Evolutionary conservation across 345 rosid species (phyloP).

Genomic region (Acer yangbiense): DNA sequence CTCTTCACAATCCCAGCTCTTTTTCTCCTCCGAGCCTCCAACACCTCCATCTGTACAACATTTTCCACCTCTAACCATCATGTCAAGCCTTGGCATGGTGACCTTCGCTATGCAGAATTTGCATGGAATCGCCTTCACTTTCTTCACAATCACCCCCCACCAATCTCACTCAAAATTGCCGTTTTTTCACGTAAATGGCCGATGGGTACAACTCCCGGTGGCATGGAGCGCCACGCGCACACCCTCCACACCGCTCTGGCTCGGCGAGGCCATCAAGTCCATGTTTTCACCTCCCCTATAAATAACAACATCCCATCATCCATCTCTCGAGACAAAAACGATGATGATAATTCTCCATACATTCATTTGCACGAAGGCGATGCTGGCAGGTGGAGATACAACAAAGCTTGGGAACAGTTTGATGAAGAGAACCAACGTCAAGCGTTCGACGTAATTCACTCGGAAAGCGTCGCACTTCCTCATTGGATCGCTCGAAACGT

Average conservation of each 20-base stretch:
- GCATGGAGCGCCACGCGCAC: conserved; percentile 97
- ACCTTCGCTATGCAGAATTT: conserved; percentile 56
- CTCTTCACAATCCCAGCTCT: conserved; percentile 80
- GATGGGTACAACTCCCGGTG: conserved; percentile 64
- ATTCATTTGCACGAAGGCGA: conserved; percentile 79
- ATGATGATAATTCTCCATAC: conserved; percentile 26
- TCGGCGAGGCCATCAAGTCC: conserved; percentile 76
- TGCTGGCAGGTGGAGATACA: conserved; percentile 70
- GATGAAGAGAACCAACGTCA: conserved; percentile 55
- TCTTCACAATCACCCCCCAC: conserved; percentile 25
- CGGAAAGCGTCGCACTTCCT: conserved; percentile 92
- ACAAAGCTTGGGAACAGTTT: conserved; percentile 84
- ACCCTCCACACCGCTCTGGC: conserved; percentile 80
- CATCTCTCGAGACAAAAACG: background rate
- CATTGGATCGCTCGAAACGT: conserved; percentile 65
- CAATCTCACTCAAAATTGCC: conserved; percentile 55
- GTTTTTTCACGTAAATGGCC: conserved; percentile 98
- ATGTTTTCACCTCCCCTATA: conserved; percentile 82
- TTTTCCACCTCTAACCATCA: conserved; percentile 12
- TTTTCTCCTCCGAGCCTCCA: conserved; percentile 66
- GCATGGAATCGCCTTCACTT: conserved; percentile 82
- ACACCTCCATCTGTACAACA: conserved; percentile 42
- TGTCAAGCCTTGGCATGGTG: conserved; percentile 62
- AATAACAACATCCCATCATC: conserved; percentile 10
- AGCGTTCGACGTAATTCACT: conserved; percentile 78